Conservation (phyloP, 257 asterid species). For the Solanum sejunctum region DNA sequence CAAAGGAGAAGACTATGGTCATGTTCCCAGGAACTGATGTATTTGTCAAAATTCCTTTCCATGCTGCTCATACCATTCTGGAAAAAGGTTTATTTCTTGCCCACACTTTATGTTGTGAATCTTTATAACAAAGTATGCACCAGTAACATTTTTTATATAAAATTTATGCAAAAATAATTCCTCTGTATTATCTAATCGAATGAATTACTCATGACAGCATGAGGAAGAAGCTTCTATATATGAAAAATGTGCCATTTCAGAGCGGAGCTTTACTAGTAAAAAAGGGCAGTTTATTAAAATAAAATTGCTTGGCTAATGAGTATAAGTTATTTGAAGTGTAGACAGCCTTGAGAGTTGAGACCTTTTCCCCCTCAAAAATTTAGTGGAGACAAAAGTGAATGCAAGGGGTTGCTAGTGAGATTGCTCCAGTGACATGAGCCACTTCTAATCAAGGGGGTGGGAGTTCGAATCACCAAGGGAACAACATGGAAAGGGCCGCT, state of each 20-base stretch:
- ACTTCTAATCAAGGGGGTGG: background rate
- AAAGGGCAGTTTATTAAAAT: background rate
- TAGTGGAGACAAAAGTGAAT: background rate
- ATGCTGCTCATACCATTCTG: slow-evolving; percentile 89
- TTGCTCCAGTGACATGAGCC: background rate
- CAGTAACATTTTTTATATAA: background rate
- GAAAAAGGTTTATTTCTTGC: slow-evolving; percentile 46
- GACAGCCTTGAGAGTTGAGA: background rate
- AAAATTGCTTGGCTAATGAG: background rate
- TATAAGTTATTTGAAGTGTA: background rate
- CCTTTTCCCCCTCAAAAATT: background rate
- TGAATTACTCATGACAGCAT: background rate
- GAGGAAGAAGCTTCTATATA: background rate
- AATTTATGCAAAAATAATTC: background rate
- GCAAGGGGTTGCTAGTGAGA: background rate
- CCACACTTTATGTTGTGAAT: background rate
- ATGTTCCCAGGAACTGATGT: slow-evolving; percentile 78
- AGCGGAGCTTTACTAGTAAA: background rate
- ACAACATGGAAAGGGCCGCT: background rate
- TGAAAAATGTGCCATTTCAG: background rate
- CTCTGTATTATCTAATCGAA: background rate
- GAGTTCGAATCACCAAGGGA: background rate
- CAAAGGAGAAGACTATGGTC: slow-evolving; percentile 61
- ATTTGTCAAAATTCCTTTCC: slow-evolving; percentile 65
- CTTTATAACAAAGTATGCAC: background rate